A percentile compares a stretch with the other conserved stretches of the same genome.
Conservation (phyloP, 306 rosid species). For the Delonix regia region DNA sequence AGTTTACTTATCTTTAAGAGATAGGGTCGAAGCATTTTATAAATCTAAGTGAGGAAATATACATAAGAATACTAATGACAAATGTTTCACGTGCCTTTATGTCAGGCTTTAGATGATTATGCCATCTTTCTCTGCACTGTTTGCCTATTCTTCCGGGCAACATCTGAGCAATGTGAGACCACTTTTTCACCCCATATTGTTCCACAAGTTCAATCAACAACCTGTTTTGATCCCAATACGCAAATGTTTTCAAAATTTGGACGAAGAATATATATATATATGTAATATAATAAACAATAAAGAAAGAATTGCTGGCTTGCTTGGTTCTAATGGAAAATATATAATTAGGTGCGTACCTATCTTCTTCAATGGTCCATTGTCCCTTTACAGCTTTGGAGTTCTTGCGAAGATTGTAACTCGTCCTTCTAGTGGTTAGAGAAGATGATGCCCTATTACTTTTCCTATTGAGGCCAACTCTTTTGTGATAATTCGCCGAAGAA, state of each 20-base stretch:
- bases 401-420: slow-evolving; percentile 52
- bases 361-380: slow-evolving; percentile 90
- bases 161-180: slow-evolving; percentile 89
- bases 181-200: slow-evolving; percentile 86
- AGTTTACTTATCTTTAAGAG: neutral
- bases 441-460: slow-evolving; percentile 41
- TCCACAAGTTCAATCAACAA: slow-evolving; percentile 75
- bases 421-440: slow-evolving; percentile 39
- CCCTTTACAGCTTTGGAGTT: slow-evolving; percentile 77
- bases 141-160: slow-evolving; percentile 95
- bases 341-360: slow-evolving; percentile 53
- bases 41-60: neutral
- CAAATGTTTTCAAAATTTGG: neutral
- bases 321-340: neutral
- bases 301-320: neutral
- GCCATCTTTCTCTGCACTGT: slow-evolving; percentile 98
- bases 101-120: slow-evolving; percentile 93
- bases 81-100: slow-evolving; percentile 60
- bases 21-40: neutral
- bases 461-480: slow-evolving; percentile 43
- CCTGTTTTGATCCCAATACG: slow-evolving; percentile 46
- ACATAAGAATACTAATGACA: neutral
- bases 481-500: slow-evolving; percentile 47
- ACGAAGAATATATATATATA: neutral
- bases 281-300: neutral